Evolutionary conservation across 1,284 basidiomycete species (phyloP), one percentile per base, ranked within the genome.

Genomic region (Takashimella koratensis): DNA sequence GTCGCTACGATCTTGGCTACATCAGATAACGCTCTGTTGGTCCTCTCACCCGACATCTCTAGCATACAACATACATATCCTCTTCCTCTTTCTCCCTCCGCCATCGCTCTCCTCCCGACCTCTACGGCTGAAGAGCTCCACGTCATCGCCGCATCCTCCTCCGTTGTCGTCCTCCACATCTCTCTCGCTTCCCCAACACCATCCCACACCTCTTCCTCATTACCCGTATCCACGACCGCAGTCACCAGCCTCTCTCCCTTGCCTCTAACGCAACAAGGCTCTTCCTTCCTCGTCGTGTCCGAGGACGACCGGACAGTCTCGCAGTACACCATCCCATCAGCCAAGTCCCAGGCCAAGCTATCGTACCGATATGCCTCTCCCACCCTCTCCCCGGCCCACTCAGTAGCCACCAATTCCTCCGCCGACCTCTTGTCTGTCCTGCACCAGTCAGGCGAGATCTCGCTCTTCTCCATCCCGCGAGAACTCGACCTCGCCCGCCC

Each of bases 301-400:
- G 84, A 87, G 63, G 81, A 81, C 25, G 88, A 91, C 73, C 82
- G 88, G 20, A 83, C 86, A 43, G 77, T 89, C n/a, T 86, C 70
- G 4, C 72, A 74, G 56, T 74, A 73, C 56, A 74, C 70, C 11
- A 49, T 72, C n/a, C 84, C 64, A 64, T 86, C 87, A 74, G 82
- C 65, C 61, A 82, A 56, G 74, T 77, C 53, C 21, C 24, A 75
- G 70, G 54, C 75, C 64, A 49, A 50, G 75, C 77, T 52, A 57
- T 73, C 45, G 77, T 83, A 70, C 83, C 57, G 83, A 76, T 70
- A 80, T 83, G 51, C 86, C 5, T 78, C 88, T 0, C 71, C 72
- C 4, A 74, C 72, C 12, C 83, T 88, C 62, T 84, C 86, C 2
- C 83, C 85, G 49, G 84, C 82, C 4, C 82, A 84, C 45, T 77